Percentiles rank a stretch among this genome's conserved stretches.
phyloP scores from a whole-genome alignment of 768 basidiomycete genomes.

The Rhodosporidiobolus sp. region DNA sequence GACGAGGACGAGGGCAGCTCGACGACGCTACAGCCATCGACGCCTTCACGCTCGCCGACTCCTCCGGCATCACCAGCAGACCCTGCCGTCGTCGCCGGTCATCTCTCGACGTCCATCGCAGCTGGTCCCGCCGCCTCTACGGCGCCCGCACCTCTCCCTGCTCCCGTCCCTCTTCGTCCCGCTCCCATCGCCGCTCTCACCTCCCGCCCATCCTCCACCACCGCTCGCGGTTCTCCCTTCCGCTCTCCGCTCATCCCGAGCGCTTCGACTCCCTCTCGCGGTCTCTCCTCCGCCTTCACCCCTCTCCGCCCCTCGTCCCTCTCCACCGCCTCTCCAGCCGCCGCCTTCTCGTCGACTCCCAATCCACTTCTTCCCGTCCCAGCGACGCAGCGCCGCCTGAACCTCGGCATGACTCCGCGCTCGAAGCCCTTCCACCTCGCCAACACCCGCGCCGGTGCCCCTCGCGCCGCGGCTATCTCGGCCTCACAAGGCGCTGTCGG shows the following conservation, averaged over 20 bases:
- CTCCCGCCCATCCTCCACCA: not conserved
- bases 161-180: not conserved
- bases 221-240: not conserved
- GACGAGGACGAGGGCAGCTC: not conserved
- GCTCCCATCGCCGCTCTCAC: not conserved
- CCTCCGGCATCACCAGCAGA: not conserved
- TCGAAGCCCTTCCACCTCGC: slow-evolving; percentile 34
- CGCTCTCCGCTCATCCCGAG: slow-evolving; percentile 9
- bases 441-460: slow-evolving; percentile 15
- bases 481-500: not conserved
- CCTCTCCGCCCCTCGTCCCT: slow-evolving; percentile 1
- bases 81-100: slow-evolving; percentile 2
- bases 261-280: not conserved
- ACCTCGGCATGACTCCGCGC: slow-evolving; percentile 40
- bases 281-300: not conserved
- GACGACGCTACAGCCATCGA: not conserved
- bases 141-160: not conserved
- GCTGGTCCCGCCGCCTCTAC: not conserved
- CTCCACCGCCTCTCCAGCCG: not conserved
- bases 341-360: not conserved
- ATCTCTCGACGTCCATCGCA: too few relatives aligned
- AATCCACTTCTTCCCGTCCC: slow-evolving; percentile 9
- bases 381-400: slow-evolving; percentile 16
- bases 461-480: not conserved
- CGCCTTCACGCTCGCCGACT: not conserved